Percentiles rank a stretch among this genome's conserved stretches.
Conservation (phyloP, 2,329 filamentous ascomycete genomes). For the Fusarium sp. region DNA sequence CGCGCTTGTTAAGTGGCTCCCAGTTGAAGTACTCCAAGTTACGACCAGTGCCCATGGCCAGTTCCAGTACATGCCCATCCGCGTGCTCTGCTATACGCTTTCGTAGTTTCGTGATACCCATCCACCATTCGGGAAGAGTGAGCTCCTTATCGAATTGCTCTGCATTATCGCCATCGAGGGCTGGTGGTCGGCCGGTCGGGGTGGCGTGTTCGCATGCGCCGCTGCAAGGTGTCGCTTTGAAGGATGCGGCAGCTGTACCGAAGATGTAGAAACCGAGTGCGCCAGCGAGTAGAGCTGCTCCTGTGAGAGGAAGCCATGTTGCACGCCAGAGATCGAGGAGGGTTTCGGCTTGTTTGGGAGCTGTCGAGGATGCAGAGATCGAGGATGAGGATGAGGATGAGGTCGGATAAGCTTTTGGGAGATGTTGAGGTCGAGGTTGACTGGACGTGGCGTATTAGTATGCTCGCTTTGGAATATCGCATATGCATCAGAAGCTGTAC, state of each 20-base stretch:
- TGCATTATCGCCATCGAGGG: slow-evolving; percentile 61
- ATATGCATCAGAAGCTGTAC: slow-evolving; percentile 36
- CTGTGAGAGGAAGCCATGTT: slow-evolving; percentile 59
- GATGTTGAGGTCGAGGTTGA: slow-evolving; percentile 21
- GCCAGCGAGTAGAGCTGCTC: slow-evolving; percentile 58
- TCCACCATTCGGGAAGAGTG: slow-evolving; percentile 66
- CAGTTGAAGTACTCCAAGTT: slow-evolving; percentile 71
- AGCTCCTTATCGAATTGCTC: slow-evolving; percentile 69
- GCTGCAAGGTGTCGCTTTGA: slow-evolving; percentile 45
- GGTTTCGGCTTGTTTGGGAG: slow-evolving; percentile 48
- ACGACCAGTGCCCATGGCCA: slow-evolving; percentile 72
- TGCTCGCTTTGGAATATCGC: neutral
- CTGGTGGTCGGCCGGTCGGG: slow-evolving; percentile 62
- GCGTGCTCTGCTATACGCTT: slow-evolving; percentile 61
- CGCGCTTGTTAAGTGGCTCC: slow-evolving; percentile 53
- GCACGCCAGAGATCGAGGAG: slow-evolving; percentile 53
- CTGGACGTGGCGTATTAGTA: slow-evolving; percentile 29
- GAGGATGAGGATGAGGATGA: neutral
- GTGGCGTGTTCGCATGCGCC: slow-evolving; percentile 50
- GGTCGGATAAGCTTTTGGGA: slow-evolving; percentile 14
- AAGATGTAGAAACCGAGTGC: slow-evolving; percentile 62
- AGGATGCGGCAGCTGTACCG: slow-evolving; percentile 53
- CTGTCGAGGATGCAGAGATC: slow-evolving; percentile 20
- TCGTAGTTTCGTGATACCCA: slow-evolving; percentile 66
- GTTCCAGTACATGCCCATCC: slow-evolving; percentile 69